These are phyloP conservation scores for Yarrowia yakushimensis DNA, from an alignment of 805 yeast genomes.

Conservation along the genomic window DNA sequence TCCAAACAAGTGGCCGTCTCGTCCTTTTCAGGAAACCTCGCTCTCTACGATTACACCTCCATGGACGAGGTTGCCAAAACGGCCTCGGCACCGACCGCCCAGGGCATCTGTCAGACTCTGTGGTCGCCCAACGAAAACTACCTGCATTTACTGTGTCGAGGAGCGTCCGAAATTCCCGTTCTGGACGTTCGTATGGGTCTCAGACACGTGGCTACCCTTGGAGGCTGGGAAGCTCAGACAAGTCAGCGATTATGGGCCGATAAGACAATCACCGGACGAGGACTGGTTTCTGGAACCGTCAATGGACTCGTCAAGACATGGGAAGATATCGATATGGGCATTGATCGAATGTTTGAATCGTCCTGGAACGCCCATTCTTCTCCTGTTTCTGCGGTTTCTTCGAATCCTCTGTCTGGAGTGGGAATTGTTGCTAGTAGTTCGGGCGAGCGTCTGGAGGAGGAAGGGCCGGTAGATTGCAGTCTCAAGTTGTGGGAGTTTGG, in stretches of 20 bases:
- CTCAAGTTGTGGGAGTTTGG: slow-evolving; percentile 27
- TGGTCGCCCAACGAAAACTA: slow-evolving; percentile 30
- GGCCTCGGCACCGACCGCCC: slow-evolving; percentile 18
- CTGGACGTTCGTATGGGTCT: slow-evolving; percentile 31
- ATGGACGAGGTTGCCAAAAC: background rate
- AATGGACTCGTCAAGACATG: slow-evolving; percentile 24
- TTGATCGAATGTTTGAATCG: background rate
- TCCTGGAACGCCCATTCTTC: slow-evolving; percentile 28
- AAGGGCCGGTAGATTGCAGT: slow-evolving; percentile 24
- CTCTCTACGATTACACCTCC: background rate
- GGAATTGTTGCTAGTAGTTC: slow-evolving; percentile 28
- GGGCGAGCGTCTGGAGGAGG: slow-evolving; percentile 21
- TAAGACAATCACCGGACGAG: slow-evolving; percentile 25
- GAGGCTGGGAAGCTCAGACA: slow-evolving; percentile 28
- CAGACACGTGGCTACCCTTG: slow-evolving; percentile 26
- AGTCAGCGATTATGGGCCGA: slow-evolving; percentile 30
- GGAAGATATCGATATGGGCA: slow-evolving; percentile 25
- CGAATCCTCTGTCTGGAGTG: slow-evolving; percentile 28
- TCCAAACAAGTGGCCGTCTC: slow-evolving; percentile 7
- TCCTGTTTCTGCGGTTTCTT: slow-evolving; percentile 25
- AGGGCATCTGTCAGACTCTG: slow-evolving; percentile 31
- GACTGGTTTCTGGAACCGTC: slow-evolving; percentile 26
- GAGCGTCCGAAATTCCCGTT: slow-evolving; percentile 27
- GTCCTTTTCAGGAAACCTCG: background rate
- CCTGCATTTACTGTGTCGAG: slow-evolving; percentile 28